Conservation (phyloP, 768 basidiomycete species). For the Hypholoma fasciculare region DNA sequence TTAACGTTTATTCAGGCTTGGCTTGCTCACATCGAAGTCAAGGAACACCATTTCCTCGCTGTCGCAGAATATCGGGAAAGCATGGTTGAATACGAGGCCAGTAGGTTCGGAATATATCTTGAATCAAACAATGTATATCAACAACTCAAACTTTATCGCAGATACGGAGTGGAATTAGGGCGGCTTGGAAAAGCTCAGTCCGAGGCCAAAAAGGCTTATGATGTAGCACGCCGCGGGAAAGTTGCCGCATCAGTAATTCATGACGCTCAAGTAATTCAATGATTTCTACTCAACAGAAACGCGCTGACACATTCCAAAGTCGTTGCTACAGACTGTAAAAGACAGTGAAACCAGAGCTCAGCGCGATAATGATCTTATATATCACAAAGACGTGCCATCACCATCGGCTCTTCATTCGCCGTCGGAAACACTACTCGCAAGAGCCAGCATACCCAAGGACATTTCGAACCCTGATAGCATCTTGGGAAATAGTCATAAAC, state of each 20-base stretch:
- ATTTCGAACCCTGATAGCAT: constrained; percentile 58
- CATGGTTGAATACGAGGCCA: constrained; percentile 81
- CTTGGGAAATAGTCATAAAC: constrained; percentile 50
- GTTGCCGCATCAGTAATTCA: constrained; percentile 65
- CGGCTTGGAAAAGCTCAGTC: constrained; percentile 69
- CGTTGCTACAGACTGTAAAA: constrained; percentile 70
- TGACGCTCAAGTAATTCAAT: constrained; percentile 69
- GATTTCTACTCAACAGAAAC: neutral
- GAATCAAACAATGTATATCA: neutral
- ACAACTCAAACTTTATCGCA: constrained; percentile 28
- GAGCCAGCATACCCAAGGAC: constrained; percentile 53
- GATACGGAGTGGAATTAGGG: constrained; percentile 88
- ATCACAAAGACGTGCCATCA: constrained; percentile 85
- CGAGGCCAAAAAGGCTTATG: constrained; percentile 70
- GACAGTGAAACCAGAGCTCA: constrained; percentile 69
- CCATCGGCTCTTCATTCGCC: constrained; percentile 66
- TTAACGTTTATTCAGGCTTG: constrained; percentile 55
- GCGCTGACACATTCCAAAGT: constrained; percentile 45
- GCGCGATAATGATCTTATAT: constrained; percentile 94
- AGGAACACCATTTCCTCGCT: constrained; percentile 82
- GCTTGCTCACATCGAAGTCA: constrained; percentile 80
- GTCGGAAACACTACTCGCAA: constrained; percentile 64
- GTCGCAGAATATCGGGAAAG: constrained; percentile 89
- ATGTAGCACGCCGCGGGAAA: constrained; percentile 61
- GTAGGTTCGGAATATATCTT: constrained; percentile 45